These are phyloP conservation scores for Ogataea populi-albae DNA, from an alignment of 805 yeast species.

Conservation along the genomic window DNA sequence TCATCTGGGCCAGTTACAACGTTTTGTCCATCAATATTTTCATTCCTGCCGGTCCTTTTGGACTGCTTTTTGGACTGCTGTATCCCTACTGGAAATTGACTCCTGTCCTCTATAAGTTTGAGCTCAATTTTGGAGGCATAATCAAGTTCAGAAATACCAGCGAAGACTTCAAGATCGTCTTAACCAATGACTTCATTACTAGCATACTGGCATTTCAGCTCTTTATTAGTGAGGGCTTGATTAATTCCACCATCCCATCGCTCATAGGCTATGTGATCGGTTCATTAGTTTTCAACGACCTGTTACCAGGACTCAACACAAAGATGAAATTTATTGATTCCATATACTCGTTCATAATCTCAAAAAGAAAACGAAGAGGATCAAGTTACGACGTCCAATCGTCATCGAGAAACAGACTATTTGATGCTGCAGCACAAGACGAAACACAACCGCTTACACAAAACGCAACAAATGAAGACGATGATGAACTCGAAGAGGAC, in stretches of 20 bases:
- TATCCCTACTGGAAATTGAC: constrained; percentile 40
- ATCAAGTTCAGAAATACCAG: constrained; percentile 13
- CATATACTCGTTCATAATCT: constrained; percentile 13
- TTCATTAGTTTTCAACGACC: constrained; percentile 39
- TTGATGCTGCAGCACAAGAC: constrained; percentile 3
- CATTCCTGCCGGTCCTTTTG: constrained; percentile 43
- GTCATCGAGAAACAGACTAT: neutral
- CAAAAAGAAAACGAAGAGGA: constrained; percentile 6
- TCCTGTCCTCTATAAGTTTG: constrained; percentile 40
- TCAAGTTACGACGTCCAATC: constrained; percentile 6
- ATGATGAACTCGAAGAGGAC: constrained; percentile 31
- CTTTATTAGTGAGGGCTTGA: constrained; percentile 42
- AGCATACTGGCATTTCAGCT: constrained; percentile 34
- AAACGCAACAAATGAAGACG: constrained; percentile 14
- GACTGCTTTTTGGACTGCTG: constrained; percentile 36
- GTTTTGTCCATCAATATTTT: constrained; percentile 40
- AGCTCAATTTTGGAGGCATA: constrained; percentile 32
- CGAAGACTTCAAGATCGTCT: constrained; percentile 21
- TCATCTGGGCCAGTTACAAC: constrained; percentile 31
- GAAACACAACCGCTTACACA: constrained; percentile 7
- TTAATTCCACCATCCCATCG: constrained; percentile 37
- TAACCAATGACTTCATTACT: constrained; percentile 34
- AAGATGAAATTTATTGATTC: constrained; percentile 19
- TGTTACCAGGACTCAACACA: constrained; percentile 41
- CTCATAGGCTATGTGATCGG: constrained; percentile 44